Evolutionary conservation across 169 alveolate genomes (phyloP).

Genomic region (Plasmodium inui): DNA sequence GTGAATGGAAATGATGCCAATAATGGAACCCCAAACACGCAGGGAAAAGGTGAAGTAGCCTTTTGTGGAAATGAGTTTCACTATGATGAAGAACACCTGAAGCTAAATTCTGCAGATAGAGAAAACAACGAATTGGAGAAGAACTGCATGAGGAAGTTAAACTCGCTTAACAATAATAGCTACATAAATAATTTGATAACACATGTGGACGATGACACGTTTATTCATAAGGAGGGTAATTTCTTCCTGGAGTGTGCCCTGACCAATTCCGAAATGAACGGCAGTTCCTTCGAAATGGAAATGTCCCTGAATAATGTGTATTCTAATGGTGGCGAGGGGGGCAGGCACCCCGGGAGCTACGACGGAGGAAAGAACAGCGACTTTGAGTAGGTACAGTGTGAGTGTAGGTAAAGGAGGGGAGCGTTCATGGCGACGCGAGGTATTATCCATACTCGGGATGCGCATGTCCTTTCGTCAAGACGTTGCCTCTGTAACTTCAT

Average conservation of each 20-base stretch:
- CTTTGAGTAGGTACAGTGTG: not conserved
- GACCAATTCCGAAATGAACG: conserved; percentile 60
- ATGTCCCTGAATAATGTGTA: conserved; percentile 31
- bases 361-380: not conserved
- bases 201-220: conserved; percentile 71
- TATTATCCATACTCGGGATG: not conserved
- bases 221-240: conserved; percentile 55
- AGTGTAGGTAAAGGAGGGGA: not conserved
- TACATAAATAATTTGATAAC: conserved; percentile 71
- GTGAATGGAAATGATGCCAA: not conserved
- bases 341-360: not conserved
- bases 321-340: not conserved
- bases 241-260: conserved; percentile 62
- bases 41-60: conserved; percentile 16
- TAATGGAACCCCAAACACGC: not conserved
- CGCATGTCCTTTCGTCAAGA: not conserved
- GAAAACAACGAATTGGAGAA: conserved; percentile 29
- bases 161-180: conserved; percentile 63
- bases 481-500: not conserved
- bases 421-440: not conserved
- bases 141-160: conserved; percentile 13
- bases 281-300: conserved; percentile 65
- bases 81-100: conserved; percentile 34
- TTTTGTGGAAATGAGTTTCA: conserved; percentile 13
- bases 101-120: not conserved